A percentile compares a stretch with the other conserved stretches of the same genome.
Conservation (phyloP, 768 basidiomycete genomes). For the Amanita phalloides region DNA sequence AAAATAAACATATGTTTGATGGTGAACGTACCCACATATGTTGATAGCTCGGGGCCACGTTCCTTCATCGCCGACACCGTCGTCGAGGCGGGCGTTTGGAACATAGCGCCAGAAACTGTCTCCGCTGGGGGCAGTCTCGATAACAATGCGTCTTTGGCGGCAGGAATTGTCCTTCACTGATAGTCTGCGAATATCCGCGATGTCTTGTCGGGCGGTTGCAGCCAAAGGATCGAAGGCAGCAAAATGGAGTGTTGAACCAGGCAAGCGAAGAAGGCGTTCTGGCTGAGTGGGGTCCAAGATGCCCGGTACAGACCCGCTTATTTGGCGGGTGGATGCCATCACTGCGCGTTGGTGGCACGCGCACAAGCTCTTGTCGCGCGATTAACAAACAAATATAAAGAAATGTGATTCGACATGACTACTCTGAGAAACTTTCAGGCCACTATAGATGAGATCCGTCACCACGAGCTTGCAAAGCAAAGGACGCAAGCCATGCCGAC, state of each 20-base stretch:
- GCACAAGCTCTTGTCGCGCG: neutral
- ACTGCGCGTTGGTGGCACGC: neutral
- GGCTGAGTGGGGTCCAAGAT: slow-evolving; percentile 53
- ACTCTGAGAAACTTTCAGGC: slow-evolving; percentile 54
- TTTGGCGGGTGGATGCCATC: neutral
- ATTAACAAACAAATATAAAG: neutral
- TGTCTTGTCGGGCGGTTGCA: slow-evolving; percentile 31
- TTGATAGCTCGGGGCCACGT: slow-evolving; percentile 56
- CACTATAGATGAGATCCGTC: slow-evolving; percentile 70
- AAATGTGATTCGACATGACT: slow-evolving; percentile 24
- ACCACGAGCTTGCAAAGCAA: slow-evolving; percentile 57
- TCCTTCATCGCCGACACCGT: slow-evolving; percentile 56
- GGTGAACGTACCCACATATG: slow-evolving; percentile 52
- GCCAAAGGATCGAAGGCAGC: slow-evolving; percentile 65
- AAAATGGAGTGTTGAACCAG: slow-evolving; percentile 54
- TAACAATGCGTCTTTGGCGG: slow-evolving; percentile 61
- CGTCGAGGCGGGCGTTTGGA: slow-evolving; percentile 50
- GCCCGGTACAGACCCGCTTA: slow-evolving; percentile 47
- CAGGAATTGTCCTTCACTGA: slow-evolving; percentile 35
- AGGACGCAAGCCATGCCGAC: slow-evolving; percentile 24
- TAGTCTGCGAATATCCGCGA: slow-evolving; percentile 27
- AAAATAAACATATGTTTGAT: neutral
- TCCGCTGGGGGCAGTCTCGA: slow-evolving; percentile 52
- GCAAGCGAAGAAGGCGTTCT: slow-evolving; percentile 47
- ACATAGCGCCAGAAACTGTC: slow-evolving; percentile 67